A percentile compares a stretch with the other conserved stretches of the same genome.
phyloP scores from a whole-genome alignment of 2,329 filamentous ascomycete species.

The Dactylonectria estremocensis region DNA sequence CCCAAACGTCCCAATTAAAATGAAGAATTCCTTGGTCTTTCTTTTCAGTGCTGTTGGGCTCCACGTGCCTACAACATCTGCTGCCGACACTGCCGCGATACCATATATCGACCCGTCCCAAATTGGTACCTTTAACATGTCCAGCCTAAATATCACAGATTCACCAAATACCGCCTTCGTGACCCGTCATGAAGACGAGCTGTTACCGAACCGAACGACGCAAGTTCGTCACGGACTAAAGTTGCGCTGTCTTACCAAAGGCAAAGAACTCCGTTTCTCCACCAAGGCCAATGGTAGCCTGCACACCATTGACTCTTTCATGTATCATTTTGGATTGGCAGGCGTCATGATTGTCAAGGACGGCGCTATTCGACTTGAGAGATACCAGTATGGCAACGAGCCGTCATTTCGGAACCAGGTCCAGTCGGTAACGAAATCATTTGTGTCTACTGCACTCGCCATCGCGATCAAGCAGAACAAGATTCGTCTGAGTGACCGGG shows the following conservation, averaged over 20 bases:
- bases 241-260: not conserved
- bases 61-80: too few relatives aligned
- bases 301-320: not conserved
- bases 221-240: not conserved
- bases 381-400: constrained; percentile 6
- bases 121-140: too few relatives aligned
- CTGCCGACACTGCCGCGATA: too few relatives aligned
- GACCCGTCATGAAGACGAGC: too few relatives aligned
- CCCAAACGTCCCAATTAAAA: too few relatives aligned
- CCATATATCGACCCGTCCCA: too few relatives aligned
- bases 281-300: not conserved
- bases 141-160: too few relatives aligned
- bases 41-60: too few relatives aligned
- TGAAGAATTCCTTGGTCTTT: too few relatives aligned
- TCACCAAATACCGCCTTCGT: too few relatives aligned
- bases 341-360: not conserved
- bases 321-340: not conserved
- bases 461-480: not conserved
- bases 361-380: not conserved
- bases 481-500: not conserved
- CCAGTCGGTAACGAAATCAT: constrained; percentile 2
- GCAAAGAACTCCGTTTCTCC: not conserved
- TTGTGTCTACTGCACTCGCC: not conserved
- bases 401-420: constrained; percentile 5
- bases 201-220: not conserved